Base-by-base conservation (phyloP, 2,329 filamentous ascomycete species). In the Neonectria ditissima region DNA sequence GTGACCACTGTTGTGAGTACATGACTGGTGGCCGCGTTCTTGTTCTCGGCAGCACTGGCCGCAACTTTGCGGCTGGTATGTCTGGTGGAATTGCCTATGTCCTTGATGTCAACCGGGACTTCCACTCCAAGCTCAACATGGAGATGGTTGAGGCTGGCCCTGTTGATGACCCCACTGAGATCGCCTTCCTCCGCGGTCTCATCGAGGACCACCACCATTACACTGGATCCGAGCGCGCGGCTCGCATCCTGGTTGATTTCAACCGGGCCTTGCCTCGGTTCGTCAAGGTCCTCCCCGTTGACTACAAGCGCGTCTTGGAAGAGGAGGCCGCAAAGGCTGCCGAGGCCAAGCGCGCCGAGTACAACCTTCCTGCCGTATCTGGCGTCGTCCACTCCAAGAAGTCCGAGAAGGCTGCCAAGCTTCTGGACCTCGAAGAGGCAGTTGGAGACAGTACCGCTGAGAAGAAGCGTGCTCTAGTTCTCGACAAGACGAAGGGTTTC, bases 1-100 rank as follows among this genome's bases (percentile, higher is more conserved):
- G 95, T 85, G 95, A 98, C 79, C 95, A 98, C 78, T 92, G 93
- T 67, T 97, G 94, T 77, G 95, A 98, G 85, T 98, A 98, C 87
- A 98, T 98, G 95, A 97, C 95, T 75, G 95, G 95, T 78, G 95
- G 95, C 77, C 93, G 94, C 76, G 86, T 97, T 54, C 83, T 98
- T 68, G 87, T 97, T 75, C 87, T 98, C 51, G 95, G 95, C 62
- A 89, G 88, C 74, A 97, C 94, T 76, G 95, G 95, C 48, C 94
- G 95, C 73, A 98, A 98, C 85, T 98, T 98, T 76, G 95, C 94
- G 73, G 95, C 95, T 65, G 95, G 95, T 85, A 98, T 98, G 95
- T 97, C 94, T 75, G 95, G 95, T 76, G 95, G 95, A 85, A 97
- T 98, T 74, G 94, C 94, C 18, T 98, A 97, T 75, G 89, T 97